Conservation (phyloP, 2,329 filamentous ascomycete species). For the Claviceps sp. region DNA sequence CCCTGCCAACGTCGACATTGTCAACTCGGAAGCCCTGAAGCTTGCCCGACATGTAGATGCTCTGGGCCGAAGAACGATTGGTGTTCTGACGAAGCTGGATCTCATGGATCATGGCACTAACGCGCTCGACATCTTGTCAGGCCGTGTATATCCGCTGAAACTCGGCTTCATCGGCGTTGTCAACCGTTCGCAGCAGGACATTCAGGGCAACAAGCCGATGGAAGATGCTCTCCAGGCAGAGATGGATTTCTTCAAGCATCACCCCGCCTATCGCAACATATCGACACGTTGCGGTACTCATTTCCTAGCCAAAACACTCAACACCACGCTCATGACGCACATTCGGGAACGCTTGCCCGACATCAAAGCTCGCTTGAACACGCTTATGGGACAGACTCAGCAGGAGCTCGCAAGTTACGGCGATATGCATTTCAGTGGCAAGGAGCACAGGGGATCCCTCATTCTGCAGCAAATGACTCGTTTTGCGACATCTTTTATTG, state of each 20-base stretch:
- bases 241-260: conserved; percentile 89
- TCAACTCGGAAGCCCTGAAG: conserved; percentile 96
- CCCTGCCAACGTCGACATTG: conserved; percentile 92
- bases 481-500: conserved; percentile 94
- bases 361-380: conserved; percentile 96
- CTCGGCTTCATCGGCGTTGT: conserved; percentile 96
- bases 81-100: conserved; percentile 92
- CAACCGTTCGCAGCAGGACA: conserved; percentile 96
- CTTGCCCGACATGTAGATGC: conserved; percentile 94
- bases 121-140: conserved; percentile 92
- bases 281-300: conserved; percentile 85
- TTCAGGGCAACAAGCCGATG: conserved; percentile 90
- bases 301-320: conserved; percentile 86
- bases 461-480: conserved; percentile 97
- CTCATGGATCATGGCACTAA: conserved; percentile 99
- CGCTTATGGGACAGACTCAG: conserved; percentile 98
- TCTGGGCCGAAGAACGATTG: conserved; percentile 86
- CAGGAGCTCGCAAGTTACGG: conserved; percentile 97
- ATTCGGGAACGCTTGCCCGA: conserved; percentile 92
- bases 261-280: conserved; percentile 95
- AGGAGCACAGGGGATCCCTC: conserved; percentile 87
- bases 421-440: conserved; percentile 93
- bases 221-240: conserved; percentile 82
- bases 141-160: conserved; percentile 90
- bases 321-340: conserved; percentile 88